Base-by-base conservation (phyloP, 305 asterid species). In the Caryopteris hybrid region DNA sequence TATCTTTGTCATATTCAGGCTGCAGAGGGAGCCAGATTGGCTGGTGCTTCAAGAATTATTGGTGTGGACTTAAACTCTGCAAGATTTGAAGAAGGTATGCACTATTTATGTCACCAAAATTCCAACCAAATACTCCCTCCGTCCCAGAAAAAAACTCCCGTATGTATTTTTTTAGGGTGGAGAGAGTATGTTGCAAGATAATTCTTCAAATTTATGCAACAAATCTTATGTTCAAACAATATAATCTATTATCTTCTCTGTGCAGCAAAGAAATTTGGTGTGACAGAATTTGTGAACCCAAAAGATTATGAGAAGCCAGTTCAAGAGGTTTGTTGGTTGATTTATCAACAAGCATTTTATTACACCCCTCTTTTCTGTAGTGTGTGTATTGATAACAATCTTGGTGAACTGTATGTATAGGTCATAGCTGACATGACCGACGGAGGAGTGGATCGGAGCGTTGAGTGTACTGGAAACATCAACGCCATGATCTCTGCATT, bases 241-340 rank as follows among this genome's bases (percentile, higher is more conserved):
- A 2, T 42, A 2, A 65, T 43, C 31, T 11, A 57, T 56, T 27
- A 57, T 25, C 33, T 27, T 20, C 3, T 60, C 25, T 50, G 0
- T 56, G 75, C 87, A 91, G 95, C 97, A 31, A 86, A 76, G 85
- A 82, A 81, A 20, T 91, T 91, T 64, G 97, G 97, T 4, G 85
- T 85, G 46, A 88, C 79, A 8, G 95, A 88, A 74, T 86, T 80
- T 77, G 77, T 88, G 80, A 91, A 86, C 64, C 97, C 97, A 52
- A 88, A 84, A 73, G 96, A 91, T 68, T 27, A 91, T 58, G 43
- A 53, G 41, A 88, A 81, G 80, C 96, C 93, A 38, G 84, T 91
- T 57, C 96, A 91, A 76, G 82, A 91, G 89, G 96, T 85, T 18
- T 16, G 86, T 84, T 16, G 14, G n/a, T 74, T 6, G 27, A 61